Evolutionary conservation across 2,329 filamentous ascomycete genomes (phyloP).

Genomic region (Chaetomium sp.): DNA sequence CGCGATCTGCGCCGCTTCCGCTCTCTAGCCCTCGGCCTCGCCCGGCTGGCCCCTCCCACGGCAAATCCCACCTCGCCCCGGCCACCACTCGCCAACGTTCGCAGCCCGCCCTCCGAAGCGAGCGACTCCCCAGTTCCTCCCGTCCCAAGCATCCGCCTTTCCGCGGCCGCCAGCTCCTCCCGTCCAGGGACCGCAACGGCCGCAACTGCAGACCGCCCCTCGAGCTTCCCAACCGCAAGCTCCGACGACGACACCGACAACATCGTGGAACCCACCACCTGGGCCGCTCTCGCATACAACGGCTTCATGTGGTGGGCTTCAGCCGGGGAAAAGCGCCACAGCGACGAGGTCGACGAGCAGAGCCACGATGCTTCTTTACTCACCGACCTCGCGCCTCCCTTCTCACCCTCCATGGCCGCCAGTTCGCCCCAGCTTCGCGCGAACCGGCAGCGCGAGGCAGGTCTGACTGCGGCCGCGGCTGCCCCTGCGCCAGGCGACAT

Average conservation of each 20-base stretch:
- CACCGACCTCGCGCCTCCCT: slow-evolving; percentile 37
- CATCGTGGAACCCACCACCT: slow-evolving; percentile 57
- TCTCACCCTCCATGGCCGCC: slow-evolving; percentile 16
- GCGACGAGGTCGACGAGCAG: slow-evolving; percentile 53
- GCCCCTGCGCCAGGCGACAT: slow-evolving; percentile 28
- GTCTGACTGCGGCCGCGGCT: slow-evolving; percentile 26
- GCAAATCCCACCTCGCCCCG: neutral
- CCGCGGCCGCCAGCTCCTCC: slow-evolving; percentile 8
- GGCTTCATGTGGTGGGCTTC: slow-evolving; percentile 90
- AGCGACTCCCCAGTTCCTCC: slow-evolving; percentile 15
- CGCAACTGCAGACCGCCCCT: neutral
- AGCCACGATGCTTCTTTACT: slow-evolving; percentile 50
- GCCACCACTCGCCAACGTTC: neutral
- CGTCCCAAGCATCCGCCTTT: slow-evolving; percentile 16
- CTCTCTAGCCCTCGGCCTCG: slow-evolving; percentile 58
- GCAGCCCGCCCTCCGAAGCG: slow-evolving; percentile 15
- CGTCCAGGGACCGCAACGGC: slow-evolving; percentile 18
- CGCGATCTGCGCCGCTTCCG: slow-evolving; percentile 78
- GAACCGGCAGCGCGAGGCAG: slow-evolving; percentile 10
- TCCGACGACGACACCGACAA: slow-evolving; percentile 44
- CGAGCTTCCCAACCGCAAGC: slow-evolving; percentile 19
- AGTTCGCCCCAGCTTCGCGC: neutral
- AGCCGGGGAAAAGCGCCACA: slow-evolving; percentile 63
- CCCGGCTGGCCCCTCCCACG: slow-evolving; percentile 33
- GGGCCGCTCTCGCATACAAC: slow-evolving; percentile 70